Evolutionary conservation across 495 filamentous ascomycete species (phyloP).

Genomic region (Hypoxylon intermedium): DNA sequence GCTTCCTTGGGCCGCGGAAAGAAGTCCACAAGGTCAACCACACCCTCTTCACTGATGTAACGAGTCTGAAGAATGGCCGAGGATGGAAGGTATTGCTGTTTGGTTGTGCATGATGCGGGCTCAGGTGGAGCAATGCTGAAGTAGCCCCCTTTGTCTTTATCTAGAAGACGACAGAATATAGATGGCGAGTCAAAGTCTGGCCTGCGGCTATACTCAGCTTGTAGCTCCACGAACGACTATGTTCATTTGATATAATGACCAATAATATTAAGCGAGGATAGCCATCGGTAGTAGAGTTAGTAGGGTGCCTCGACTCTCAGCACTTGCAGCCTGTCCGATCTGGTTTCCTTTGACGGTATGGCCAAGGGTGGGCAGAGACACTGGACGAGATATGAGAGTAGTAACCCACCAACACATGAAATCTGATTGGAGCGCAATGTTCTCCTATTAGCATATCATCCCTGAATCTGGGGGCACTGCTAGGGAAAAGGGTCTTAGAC

Average conservation of each 20-base stretch:
- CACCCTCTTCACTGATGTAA: constrained; percentile 74
- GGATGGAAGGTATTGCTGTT: constrained; percentile 72
- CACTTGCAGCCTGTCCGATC: background rate
- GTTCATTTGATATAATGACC: background rate
- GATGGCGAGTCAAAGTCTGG: constrained; percentile 72
- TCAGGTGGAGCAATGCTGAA: constrained; percentile 66
- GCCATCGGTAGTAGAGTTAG: background rate
- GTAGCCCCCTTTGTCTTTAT: constrained; percentile 73
- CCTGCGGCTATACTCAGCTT: constrained; percentile 47
- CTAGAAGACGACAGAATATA: constrained; percentile 70
- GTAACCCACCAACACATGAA: constrained; percentile 73
- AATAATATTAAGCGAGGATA: background rate
- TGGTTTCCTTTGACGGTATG: background rate
- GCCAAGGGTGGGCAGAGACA: background rate
- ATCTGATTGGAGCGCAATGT: constrained; percentile 46
- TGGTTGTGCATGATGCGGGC: constrained; percentile 61
- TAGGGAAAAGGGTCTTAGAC: background rate
- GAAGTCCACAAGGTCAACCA: constrained; percentile 74
- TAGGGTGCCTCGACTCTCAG: background rate
- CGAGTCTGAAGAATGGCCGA: constrained; percentile 74
- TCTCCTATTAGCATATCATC: constrained; percentile 9
- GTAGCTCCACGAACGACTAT: background rate
- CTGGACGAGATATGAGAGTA: background rate
- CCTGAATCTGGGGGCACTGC: background rate
- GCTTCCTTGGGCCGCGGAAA: constrained; percentile 67